phyloP scores from a whole-genome alignment of 257 asterid genomes.

The Cordia subcordata region DNA sequence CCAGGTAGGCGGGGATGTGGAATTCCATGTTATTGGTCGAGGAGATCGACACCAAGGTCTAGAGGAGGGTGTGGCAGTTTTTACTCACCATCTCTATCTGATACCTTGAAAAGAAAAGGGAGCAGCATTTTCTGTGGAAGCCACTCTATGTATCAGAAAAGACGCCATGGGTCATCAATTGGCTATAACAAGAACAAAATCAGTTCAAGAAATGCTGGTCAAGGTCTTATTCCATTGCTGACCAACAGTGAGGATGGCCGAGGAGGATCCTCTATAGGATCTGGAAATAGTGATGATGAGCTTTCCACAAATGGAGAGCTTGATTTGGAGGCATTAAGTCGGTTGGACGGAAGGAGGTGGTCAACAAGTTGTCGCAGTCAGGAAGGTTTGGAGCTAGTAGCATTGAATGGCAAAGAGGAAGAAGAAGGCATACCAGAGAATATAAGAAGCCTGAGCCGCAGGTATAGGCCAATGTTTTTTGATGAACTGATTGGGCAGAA shows the following conservation, averaged over 20 bases:
- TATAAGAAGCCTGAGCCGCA: conserved; percentile 70
- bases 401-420: conserved; percentile 37
- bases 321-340: conserved; percentile 80
- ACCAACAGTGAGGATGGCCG: conserved; percentile 37
- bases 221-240: conserved; percentile 71
- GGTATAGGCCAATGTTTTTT: conserved; percentile 81
- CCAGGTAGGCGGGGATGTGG: conserved; percentile 85
- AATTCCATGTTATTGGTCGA: conserved; percentile 94
- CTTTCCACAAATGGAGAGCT: conserved; percentile 74
- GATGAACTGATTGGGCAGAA: conserved; percentile 87
- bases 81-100: conserved; percentile 87
- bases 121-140: conserved; percentile 68
- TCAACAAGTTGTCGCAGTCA: conserved; percentile 78
- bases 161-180: conserved; percentile 44
- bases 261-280: conserved; percentile 55
- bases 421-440: conserved; percentile 66
- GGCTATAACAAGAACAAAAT: conserved; percentile 59
- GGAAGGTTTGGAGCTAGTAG: conserved; percentile 59
- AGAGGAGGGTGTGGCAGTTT: conserved; percentile 62
- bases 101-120: conserved; percentile 81
- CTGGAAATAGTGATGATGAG: conserved; percentile 66
- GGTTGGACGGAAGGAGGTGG: conserved; percentile 84
- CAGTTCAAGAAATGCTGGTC: conserved; percentile 40
- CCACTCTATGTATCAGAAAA: conserved; percentile 42
- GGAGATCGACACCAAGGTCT: conserved; percentile 84